Evolutionary conservation across 2,329 filamentous ascomycete genomes (phyloP).

Genomic region (Colletotrichum musicola): DNA sequence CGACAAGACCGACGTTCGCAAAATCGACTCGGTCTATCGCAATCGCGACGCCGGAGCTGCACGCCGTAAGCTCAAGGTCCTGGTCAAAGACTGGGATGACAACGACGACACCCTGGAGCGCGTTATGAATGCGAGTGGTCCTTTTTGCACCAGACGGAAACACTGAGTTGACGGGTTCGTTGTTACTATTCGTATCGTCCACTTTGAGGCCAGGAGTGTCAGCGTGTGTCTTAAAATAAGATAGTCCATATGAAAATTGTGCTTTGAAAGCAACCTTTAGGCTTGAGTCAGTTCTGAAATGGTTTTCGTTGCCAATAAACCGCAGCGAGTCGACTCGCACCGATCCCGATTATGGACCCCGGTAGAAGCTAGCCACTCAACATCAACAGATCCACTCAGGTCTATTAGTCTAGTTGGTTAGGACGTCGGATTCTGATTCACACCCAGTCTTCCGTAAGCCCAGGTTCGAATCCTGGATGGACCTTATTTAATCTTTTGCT

Average conservation of each 20-base stretch:
- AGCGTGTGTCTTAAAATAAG: too few species aligned
- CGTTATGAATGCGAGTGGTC: conserved; percentile 49
- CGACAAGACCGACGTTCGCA: conserved; percentile 54
- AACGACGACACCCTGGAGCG: conserved; percentile 53
- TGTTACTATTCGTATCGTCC: too few species aligned
- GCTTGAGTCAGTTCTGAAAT: too few species aligned
- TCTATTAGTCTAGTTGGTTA: conserved; percentile 41
- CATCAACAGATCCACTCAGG: background rate
- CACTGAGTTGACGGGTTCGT: background rate
- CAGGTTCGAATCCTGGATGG: conserved; percentile 40
- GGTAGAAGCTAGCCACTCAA: accelerated
- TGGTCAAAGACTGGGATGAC: conserved; percentile 56
- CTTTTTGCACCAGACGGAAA: conserved; percentile 42
- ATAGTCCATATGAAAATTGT: too few species aligned
- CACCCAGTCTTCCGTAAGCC: conserved; percentile 33
- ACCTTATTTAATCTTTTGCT: conserved; percentile 16
- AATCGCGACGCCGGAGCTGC: conserved; percentile 55
- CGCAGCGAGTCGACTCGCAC: background rate
- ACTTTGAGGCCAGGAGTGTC: too few species aligned
- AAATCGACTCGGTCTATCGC: conserved; percentile 59
- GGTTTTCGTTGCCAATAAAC: too few species aligned
- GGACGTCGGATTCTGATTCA: conserved; percentile 38
- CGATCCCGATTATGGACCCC: background rate
- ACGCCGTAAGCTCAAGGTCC: conserved; percentile 49
- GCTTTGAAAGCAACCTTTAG: too few species aligned